A percentile compares a stretch with the other conserved stretches of the same genome.
Conservation (phyloP, 2,329 filamentous ascomycete genomes). For the Fusarium domesticum region DNA sequence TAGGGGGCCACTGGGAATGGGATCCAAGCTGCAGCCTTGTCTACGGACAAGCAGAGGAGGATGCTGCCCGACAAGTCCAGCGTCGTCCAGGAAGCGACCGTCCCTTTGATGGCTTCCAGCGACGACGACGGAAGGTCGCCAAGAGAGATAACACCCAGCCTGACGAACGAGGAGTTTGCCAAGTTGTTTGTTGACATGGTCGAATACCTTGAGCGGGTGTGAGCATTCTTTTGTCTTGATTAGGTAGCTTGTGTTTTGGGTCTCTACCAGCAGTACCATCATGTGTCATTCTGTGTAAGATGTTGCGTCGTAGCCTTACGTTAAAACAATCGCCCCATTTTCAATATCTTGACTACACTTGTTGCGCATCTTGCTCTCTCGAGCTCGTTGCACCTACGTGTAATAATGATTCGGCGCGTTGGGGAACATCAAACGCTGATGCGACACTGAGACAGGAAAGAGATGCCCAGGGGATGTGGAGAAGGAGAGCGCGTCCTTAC, state of each 20-base stretch:
- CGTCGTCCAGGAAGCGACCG: background rate
- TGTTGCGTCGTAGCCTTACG: constrained; percentile 27
- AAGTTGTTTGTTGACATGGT: constrained; percentile 10
- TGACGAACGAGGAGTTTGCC: constrained; percentile 5
- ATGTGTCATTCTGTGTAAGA: constrained; percentile 26
- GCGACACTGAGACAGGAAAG: constrained; percentile 1
- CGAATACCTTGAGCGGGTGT: constrained; percentile 3
- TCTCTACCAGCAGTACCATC: constrained; percentile 15
- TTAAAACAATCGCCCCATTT: constrained; percentile 21
- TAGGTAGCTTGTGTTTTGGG: constrained; percentile 19
- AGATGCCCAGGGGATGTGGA: too few relatives aligned
- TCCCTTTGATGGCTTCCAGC: background rate
- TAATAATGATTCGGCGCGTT: constrained; percentile 25
- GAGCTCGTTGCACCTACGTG: too few relatives aligned
- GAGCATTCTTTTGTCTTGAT: constrained; percentile 4
- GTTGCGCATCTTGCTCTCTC: too few relatives aligned
- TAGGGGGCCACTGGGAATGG: constrained; percentile 33
- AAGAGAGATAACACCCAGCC: constrained; percentile 2
- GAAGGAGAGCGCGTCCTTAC: too few relatives aligned
- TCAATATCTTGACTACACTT: constrained; percentile 5
- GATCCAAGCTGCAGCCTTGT: constrained; percentile 13
- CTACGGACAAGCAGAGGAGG: background rate
- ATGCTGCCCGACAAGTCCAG: background rate
- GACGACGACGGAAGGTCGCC: background rate
- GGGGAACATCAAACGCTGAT: constrained; percentile 19